phyloP scores from a whole-genome alignment of 2,329 filamentous ascomycete species.

The Penicillium thymicola region DNA sequence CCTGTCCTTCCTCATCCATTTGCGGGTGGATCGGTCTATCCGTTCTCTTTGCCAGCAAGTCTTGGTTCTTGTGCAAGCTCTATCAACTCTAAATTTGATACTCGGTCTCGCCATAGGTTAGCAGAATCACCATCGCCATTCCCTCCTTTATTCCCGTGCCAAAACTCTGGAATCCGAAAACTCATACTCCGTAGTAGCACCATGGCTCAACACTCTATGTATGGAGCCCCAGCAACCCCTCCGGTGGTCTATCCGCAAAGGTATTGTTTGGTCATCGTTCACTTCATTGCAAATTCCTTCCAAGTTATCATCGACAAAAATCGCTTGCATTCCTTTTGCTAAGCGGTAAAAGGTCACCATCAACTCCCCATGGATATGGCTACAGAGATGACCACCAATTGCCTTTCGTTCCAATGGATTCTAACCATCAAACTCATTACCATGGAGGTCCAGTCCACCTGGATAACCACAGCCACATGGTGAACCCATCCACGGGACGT shows the following conservation, averaged over 20 bases:
- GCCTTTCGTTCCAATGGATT: constrained; percentile 27
- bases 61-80: constrained; percentile 31
- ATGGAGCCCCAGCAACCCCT: constrained; percentile 26
- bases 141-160: background rate
- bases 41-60: constrained; percentile 30
- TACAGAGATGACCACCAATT: constrained; percentile 29
- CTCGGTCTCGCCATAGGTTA: constrained; percentile 37
- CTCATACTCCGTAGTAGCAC: constrained; percentile 29
- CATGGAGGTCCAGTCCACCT: constrained; percentile 26
- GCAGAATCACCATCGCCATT: constrained; percentile 21
- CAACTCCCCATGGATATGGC: constrained; percentile 27
- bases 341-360: constrained; percentile 33
- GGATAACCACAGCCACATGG: constrained; percentile 29
- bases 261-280: constrained; percentile 24
- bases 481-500: constrained; percentile 25
- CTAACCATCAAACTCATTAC: constrained; percentile 32
- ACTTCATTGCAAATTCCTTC: constrained; percentile 7
- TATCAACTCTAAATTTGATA: constrained; percentile 30
- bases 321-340: constrained; percentile 14
- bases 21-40: constrained; percentile 32
- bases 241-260: constrained; percentile 39
- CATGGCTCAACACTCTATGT: constrained; percentile 32
- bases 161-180: constrained; percentile 6
- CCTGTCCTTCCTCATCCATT: constrained; percentile 28
- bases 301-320: constrained; percentile 9